Evolutionary conservation across 345 rosid genomes (phyloP), one percentile per base, ranked within the genome.

Genomic region (Sonneratia alba): DNA sequence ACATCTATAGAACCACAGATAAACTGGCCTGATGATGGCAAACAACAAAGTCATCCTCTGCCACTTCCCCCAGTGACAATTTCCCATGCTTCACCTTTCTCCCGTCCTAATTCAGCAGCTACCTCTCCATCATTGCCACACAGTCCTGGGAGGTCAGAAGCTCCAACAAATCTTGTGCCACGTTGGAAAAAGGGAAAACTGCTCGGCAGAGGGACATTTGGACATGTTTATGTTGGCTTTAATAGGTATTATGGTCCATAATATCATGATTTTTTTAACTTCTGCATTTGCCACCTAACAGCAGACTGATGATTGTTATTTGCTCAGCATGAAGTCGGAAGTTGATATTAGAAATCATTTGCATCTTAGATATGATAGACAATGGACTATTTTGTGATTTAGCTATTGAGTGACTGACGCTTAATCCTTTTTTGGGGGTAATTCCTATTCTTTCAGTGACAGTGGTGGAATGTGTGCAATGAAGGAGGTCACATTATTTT

Each of bases 81-180:
- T 55, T 86, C 91, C 42, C 90, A 83, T 79, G 71, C 91, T 16
- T 90, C 87, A 75, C 94, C 92, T 0, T 92, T 95, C 76, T 92
- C 98, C 42, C 97, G 89, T 73, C 79, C 94, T 32, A 87, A 90
- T 84, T 95, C 99, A 66, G 84, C 94, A 56, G 97, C 87, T 43
- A 85, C 97, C 47, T 95, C 99, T 67, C 99, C 99, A 22, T 95
- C 99, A 36, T 85, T 95, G 57, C 96, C 98, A 7, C 85, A 98
- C 77, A 95, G 99, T 87, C 98, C 99, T 61, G 89, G 88, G 51
- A 88, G 94, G 75, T 81, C 89, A 66, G 99, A 92, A 74, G 91
- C 84, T 78, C 88, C 93, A 15, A 70, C 79, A 24, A 88, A 91
- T 77, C 86, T 84, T 9, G 86, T 84, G 42, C 83, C 92, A 67